These are phyloP conservation scores for Penicillium cinerascens DNA, from an alignment of 495 filamentous ascomycete species.

Conservation along the genomic window DNA sequence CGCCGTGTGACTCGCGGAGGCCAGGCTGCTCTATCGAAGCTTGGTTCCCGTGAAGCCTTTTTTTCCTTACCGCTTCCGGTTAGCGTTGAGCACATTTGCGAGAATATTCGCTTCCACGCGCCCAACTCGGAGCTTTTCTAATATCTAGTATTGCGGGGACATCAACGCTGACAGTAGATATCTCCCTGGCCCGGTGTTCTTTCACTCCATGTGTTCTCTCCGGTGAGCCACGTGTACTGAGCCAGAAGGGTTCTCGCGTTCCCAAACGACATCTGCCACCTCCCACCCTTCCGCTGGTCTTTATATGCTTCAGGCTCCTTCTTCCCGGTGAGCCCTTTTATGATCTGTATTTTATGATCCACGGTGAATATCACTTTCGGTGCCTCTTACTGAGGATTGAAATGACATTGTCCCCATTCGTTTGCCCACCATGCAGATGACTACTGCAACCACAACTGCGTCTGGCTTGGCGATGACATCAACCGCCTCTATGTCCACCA, in stretches of 20 bases:
- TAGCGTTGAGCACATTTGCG: constrained; percentile 7
- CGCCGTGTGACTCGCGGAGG: not conserved
- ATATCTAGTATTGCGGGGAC: not conserved
- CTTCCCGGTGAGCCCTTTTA: not conserved
- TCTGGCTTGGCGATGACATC: not conserved
- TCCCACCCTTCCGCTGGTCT: not conserved
- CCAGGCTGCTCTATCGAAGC: not conserved
- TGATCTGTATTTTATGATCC: not conserved
- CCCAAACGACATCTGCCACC: not conserved
- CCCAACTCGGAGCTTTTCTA: not conserved
- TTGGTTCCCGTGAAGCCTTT: not conserved
- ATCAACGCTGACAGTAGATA: not conserved
- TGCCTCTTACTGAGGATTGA: not conserved
- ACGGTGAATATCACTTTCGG: not conserved
- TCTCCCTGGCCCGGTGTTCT: not conserved
- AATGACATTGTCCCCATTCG: not conserved
- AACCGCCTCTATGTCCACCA: not conserved
- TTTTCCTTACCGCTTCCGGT: not conserved
- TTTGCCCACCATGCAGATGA: constrained; percentile 1
- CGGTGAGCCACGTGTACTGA: not conserved
- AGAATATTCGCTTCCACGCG: not conserved
- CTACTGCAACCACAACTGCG: not conserved
- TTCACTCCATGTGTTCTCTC: not conserved
- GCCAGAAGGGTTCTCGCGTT: not conserved
- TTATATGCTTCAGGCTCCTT: too few species aligned